Base-by-base conservation (phyloP, 352 stramenopile species). In the Phytophthora vignae region DNA sequence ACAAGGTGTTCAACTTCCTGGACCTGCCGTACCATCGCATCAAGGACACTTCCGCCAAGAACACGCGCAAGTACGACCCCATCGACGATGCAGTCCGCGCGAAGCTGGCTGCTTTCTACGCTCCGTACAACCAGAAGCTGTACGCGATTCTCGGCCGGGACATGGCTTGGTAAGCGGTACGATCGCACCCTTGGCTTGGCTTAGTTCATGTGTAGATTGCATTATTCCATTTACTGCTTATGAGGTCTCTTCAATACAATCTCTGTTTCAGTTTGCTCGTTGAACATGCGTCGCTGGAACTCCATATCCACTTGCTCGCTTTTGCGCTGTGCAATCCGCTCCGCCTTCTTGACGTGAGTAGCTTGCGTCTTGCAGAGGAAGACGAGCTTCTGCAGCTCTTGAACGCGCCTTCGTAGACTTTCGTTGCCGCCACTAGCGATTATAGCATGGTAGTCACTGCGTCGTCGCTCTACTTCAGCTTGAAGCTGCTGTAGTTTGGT, bases 51-150 rank as follows among this genome's bases (percentile, higher is more conserved):
- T 84, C 81, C 29, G 82, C 92, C 44, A 97, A 97, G 69, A 98
- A 98, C 71, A 92, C 87, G 42, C 87, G 93, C 69, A 85, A 87
- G 64, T 98, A 98, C 71, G 81, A 91, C 14, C 84, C 90, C 6
- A 78, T 98, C 54, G 69, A 82, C 9, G 48, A 80, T 2, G 78
- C 64, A 19, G 86, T 87, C 15, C 78, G 81, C 21, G 73, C 72
- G 46, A 92, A 88, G 68, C 78, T 97, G 38, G 55, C 78, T 17
- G 78, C 79, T 7, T 96, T 96, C 64, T 96, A 96, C 64, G 81
- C 80, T 17, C 91, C 91, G 25, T 97, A 87, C 79, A 97, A 97
- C 69, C 67, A 71, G 25, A 94, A 92, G 64, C 79, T 97, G 38
- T 85, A 87, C 55, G 67, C 70, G 29, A 61, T 96, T 22, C 71